Evolutionary conservation across 2,329 filamentous ascomycete genomes (phyloP).

Genomic region (Penicillium sp.): DNA sequence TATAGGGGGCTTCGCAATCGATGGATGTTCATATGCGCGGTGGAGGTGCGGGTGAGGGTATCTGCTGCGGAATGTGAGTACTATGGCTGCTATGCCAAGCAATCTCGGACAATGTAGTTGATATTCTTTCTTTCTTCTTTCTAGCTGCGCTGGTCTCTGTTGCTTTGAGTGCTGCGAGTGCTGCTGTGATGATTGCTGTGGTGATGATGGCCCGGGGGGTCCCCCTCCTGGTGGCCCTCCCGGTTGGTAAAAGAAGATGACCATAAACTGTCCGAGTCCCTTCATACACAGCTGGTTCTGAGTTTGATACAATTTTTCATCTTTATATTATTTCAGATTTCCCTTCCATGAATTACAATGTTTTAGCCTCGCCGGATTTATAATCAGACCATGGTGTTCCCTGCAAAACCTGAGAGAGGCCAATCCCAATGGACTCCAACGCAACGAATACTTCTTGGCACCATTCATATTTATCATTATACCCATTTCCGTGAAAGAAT

Average conservation of each 20-base stretch:
- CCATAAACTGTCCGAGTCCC: not conserved
- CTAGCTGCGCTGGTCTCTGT: constrained; percentile 18
- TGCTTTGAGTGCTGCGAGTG: constrained; percentile 16
- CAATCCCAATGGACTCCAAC: constrained; percentile 13
- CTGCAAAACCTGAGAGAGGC: constrained; percentile 11
- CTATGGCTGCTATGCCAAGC: not conserved
- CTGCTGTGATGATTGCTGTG: constrained; percentile 8
- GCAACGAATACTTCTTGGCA: constrained; percentile 18
- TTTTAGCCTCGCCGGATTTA: not conserved
- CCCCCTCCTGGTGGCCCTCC: not conserved
- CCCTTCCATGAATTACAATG: not conserved
- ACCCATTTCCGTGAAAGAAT: constrained; percentile 10
- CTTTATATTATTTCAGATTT: not conserved
- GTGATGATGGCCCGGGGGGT: not conserved
- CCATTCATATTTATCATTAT: constrained; percentile 16
- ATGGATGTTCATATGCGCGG: constrained; percentile 17
- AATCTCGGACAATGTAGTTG: not conserved
- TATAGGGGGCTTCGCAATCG: constrained; percentile 6
- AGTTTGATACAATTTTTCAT: not conserved
- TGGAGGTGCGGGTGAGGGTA: constrained; percentile 17
- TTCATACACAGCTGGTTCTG: not conserved
- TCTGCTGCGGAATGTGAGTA: constrained; percentile 20
- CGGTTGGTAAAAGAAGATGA: not conserved
- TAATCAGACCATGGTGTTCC: constrained; percentile 21
- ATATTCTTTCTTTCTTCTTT: not conserved